These are phyloP conservation scores for Chamaecrista fasciculata DNA, from an alignment of 306 rosid genomes.

Conservation along the genomic window DNA sequence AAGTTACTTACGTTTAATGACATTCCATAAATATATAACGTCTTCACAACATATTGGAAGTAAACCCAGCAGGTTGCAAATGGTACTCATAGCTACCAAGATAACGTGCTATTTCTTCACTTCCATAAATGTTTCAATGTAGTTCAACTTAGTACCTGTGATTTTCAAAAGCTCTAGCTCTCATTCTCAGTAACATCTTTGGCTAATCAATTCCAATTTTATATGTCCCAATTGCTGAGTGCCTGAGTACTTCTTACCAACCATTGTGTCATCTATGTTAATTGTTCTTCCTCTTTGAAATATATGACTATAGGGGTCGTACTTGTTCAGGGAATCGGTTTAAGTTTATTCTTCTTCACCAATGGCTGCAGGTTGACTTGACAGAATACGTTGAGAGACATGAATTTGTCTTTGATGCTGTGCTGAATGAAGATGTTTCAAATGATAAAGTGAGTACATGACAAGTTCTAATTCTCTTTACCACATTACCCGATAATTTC, in stretches of 20 bases:
- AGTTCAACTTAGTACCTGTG: slow-evolving; percentile 7
- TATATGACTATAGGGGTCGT: neutral
- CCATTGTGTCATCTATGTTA: slow-evolving; percentile 6
- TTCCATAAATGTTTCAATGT: slow-evolving; percentile 6
- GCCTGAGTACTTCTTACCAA: slow-evolving; percentile 16
- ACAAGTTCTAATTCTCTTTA: slow-evolving; percentile 20
- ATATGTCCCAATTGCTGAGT: slow-evolving; percentile 1
- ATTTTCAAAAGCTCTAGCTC: neutral
- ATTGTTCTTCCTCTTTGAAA: neutral
- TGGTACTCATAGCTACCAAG: neutral
- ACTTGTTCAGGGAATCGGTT: neutral
- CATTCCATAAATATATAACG: neutral
- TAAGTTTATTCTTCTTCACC: slow-evolving; percentile 9
- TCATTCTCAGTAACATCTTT: slow-evolving; percentile 23
- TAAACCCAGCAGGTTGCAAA: slow-evolving; percentile 2
- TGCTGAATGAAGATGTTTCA: slow-evolving; percentile 74
- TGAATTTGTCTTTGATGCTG: slow-evolving; percentile 77
- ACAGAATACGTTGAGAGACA: slow-evolving; percentile 74
- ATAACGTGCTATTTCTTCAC: neutral
- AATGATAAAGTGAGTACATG: slow-evolving; percentile 61
- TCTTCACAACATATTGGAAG: slow-evolving; percentile 4
- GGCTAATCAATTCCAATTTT: slow-evolving; percentile 23
- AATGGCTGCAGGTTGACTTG: slow-evolving; percentile 64
- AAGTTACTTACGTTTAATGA: neutral
- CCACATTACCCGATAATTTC: neutral